Conservation (phyloP, 1,284 basidiomycete genomes). For the Phellinidium pouzarii region DNA sequence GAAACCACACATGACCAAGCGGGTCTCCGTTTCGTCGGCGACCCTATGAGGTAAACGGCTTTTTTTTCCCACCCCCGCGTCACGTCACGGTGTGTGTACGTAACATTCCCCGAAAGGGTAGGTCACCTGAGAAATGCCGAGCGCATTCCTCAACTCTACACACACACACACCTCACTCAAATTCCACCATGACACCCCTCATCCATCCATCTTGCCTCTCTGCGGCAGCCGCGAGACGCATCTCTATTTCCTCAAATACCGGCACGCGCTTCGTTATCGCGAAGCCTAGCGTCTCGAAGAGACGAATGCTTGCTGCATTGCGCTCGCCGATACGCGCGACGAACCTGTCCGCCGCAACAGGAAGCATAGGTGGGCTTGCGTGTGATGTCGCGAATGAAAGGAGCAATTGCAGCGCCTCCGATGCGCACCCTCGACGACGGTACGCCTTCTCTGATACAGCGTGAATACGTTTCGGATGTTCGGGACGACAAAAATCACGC, state of each 20-base stretch:
- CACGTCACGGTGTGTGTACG: too few relatives aligned
- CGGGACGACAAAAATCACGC: conserved; percentile 6
- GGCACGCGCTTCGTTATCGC: conserved; percentile 53
- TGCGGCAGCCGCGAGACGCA: conserved; percentile 32
- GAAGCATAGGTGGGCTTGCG: conserved; percentile 26
- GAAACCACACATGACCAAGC: not conserved
- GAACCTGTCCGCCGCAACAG: conserved; percentile 35
- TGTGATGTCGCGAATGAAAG: conserved; percentile 49
- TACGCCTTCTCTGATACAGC: conserved; percentile 57
- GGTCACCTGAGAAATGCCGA: too few relatives aligned
- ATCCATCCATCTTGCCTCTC: conserved; percentile 1
- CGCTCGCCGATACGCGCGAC: conserved; percentile 49
- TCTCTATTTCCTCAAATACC: conserved; percentile 72
- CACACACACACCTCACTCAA: not conserved
- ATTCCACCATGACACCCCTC: not conserved
- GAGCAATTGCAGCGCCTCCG: conserved; percentile 60
- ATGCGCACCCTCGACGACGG: conserved; percentile 61
- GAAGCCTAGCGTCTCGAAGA: conserved; percentile 72
- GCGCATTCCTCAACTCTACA: not conserved
- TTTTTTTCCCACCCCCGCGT: too few relatives aligned
- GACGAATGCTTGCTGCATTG: conserved; percentile 46
- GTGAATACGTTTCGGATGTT: too few relatives aligned
- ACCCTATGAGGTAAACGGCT: too few relatives aligned
- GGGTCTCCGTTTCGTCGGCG: too few relatives aligned
- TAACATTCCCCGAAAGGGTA: too few relatives aligned